Evolutionary conservation across 23 red algal genomes (phyloP).

Genomic region (Gracilaria domingensis): DNA sequence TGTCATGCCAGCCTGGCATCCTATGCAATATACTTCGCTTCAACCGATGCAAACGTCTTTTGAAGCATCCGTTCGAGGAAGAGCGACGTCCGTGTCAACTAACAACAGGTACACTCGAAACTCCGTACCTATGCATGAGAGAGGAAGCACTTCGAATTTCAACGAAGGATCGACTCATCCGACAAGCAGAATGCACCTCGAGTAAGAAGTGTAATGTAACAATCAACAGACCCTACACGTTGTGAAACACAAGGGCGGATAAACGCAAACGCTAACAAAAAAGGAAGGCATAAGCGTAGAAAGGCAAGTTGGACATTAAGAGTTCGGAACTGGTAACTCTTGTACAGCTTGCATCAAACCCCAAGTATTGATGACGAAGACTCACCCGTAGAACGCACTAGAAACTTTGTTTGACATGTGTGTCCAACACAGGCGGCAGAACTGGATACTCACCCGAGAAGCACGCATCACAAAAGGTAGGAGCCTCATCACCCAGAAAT

Average conservation of each 20-base stretch:
- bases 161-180: background rate
- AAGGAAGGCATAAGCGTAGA: background rate
- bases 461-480: constrained; percentile 92
- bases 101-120: background rate
- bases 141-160: background rate
- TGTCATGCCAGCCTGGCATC: background rate
- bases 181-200: background rate
- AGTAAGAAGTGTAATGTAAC: background rate
- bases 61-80: background rate
- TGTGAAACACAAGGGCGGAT: background rate
- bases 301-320: background rate
- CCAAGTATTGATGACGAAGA: background rate
- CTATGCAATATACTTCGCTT: background rate
- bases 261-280: background rate
- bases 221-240: background rate
- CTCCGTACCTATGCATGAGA: background rate
- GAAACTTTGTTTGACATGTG: background rate
- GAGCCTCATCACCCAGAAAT: constrained; percentile 90
- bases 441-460: constrained; percentile 95
- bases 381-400: background rate
- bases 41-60: background rate
- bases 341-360: background rate
- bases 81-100: background rate
- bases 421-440: constrained; percentile 40
- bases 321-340: background rate